phyloP scores from a whole-genome alignment of 179 eudicot genomes.

The Vitellaria paradoxa region DNA sequence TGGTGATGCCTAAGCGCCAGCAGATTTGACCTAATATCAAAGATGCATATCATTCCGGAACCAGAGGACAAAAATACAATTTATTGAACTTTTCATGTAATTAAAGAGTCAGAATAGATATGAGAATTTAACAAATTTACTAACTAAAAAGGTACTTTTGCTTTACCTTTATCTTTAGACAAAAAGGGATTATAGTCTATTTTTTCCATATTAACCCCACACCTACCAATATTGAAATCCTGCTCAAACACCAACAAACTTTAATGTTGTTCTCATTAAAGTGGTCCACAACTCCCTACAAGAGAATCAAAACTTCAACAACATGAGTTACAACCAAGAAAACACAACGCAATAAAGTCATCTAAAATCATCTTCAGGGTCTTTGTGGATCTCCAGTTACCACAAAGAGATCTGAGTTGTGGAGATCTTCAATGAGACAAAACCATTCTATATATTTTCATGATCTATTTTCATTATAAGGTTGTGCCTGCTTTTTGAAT shows the following conservation, averaged over 20 bases:
- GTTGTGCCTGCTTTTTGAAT: neutral
- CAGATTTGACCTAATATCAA: constrained; percentile 1
- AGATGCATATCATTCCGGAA: neutral
- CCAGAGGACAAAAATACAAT: neutral
- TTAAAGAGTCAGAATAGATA: neutral
- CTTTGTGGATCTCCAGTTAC: neutral
- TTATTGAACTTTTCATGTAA: neutral
- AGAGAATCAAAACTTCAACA: neutral
- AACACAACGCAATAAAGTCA: neutral
- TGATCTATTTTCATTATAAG: neutral
- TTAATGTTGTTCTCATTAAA: neutral
- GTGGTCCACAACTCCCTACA: neutral
- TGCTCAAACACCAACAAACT: neutral
- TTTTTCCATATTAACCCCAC: neutral
- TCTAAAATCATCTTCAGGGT: neutral
- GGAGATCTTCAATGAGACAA: neutral
- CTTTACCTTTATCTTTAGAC: neutral
- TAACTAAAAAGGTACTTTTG: neutral
- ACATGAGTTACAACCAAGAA: neutral
- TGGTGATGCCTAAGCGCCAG: neutral
- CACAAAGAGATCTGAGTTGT: neutral
- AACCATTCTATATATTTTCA: neutral
- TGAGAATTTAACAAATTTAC: neutral
- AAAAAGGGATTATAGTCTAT: neutral
- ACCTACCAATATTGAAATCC: neutral